Evolutionary conservation across 139 green algal genomes (phyloP), one percentile per base, ranked within the genome.

Genomic region (Pleodorina starrii): DNA sequence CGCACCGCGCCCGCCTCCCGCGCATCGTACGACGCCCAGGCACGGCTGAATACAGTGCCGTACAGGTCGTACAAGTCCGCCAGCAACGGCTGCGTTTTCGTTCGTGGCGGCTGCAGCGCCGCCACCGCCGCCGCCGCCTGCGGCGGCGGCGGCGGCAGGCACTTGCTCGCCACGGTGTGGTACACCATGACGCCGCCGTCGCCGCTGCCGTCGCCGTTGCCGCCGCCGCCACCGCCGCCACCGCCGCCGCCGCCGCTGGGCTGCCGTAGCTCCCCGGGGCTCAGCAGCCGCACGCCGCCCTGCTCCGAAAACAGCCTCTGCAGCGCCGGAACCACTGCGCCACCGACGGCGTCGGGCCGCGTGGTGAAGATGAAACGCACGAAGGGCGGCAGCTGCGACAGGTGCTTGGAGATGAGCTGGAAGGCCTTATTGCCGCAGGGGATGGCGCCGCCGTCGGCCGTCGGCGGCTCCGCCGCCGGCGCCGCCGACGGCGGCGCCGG

Each of bases 331-430:
- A 68, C 7, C 44, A 88, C 66, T 32, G 40, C n/a, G 17, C 50
- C 63, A 7, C 81, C 35, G 17, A 46, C 63, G 12, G 81, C 81
- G 29, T 87, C 81, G 27, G 81, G 81, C 32, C 81, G 81, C n/a
- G 81, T 87, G 42, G 81, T 87, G 16, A 87, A 3, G 5, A 87
- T 11, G 60, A 87, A 78, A 3, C 81, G 81, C 19, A 87, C 81
- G 9, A 4, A 23, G 16, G 60, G 29, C 5, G 81, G 63, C 63
- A 87, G 81, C 60, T 6, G 17, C 60, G 23, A 1, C 43, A 87
- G 60, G 59, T 87, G 60, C n/a, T 48, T 77, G 2, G 59, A 16
- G 9, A 87, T 14, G 17, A 87, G 81, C 81, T 78, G 43, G 0
- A 79, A 25, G 3, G 63, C 60, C n/a, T 25, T 19, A 42, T 87